Base-by-base conservation (phyloP, 768 basidiomycete genomes). In the Mycena floridula region DNA sequence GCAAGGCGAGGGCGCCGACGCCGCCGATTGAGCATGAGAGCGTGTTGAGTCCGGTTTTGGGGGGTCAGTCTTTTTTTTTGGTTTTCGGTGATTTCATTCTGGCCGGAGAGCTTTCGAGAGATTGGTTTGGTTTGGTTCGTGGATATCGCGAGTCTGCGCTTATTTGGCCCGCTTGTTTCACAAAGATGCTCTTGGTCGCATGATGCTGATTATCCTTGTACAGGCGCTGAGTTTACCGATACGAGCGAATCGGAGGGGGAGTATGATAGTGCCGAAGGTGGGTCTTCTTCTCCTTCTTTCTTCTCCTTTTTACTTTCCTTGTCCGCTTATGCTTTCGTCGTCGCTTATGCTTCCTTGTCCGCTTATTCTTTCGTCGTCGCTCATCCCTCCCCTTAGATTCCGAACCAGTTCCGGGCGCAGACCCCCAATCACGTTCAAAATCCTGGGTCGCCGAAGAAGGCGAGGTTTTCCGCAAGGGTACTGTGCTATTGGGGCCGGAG, bases 361-460 rank as follows among this genome's bases (percentile, higher is more conserved):
- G 21, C 32, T n/a, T 32, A 25, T 16, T 30, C n/a, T 8, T 15
- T 36, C 30, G 49, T 9, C 42, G n/a, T 36, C 6, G 5, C 28
- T 11, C 28, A 32, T 11, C n/a, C n/a, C 11, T n/a, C 28, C n/a
- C 11, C n/a, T 32, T n/a, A 18, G 15, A n/a, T 32, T 20, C 38
- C 4, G 30, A 3, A 4, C 35, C 32, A n/a, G 25, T 20, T 16
- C 8, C 8, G 15, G 43, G 16, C n/a, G n/a, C n/a, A n/a, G n/a
- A n/a, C n/a, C n/a, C n/a, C n/a, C n/a, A n/a, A n/a, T n/a, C n/a
- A 41, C 85, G 88, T 39, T 87, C 85, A 21, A 72, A 81, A 51
- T 81, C 73, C 42, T 89, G 88, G 84, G 85, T 94, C 0, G 88
- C 82, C 44, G 96, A 98, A 59, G 96, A 99, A 60, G 92, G 92